Evolutionary conservation across 2,329 filamentous ascomycete species (phyloP).

Genomic region (Neonectria faginata): DNA sequence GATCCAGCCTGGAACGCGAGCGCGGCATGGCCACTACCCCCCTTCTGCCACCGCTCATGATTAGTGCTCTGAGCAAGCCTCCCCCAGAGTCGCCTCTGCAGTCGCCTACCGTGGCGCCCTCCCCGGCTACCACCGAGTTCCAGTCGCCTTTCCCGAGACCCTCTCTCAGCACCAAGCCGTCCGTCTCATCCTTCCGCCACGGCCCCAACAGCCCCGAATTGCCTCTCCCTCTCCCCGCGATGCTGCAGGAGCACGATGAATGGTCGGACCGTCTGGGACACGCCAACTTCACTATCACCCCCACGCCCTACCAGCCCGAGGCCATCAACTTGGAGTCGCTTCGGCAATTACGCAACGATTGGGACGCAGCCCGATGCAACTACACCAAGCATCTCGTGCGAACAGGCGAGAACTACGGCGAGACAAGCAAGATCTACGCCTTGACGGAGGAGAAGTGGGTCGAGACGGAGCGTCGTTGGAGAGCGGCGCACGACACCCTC

Average conservation of each 20-base stretch:
- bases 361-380: conserved; percentile 85
- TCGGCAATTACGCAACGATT: conserved; percentile 78
- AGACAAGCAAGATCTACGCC: conserved; percentile 88
- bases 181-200: conserved; percentile 78
- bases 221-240: conserved; percentile 69
- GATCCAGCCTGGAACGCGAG: conserved; percentile 67
- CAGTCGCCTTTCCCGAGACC: conserved; percentile 60
- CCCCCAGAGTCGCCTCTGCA: conserved; percentile 84
- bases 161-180: conserved; percentile 81
- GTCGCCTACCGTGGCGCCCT: conserved; percentile 79
- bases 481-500: conserved; percentile 74
- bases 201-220: conserved; percentile 70
- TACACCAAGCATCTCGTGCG: conserved; percentile 91
- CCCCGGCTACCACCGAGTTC: conserved; percentile 56
- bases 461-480: conserved; percentile 81
- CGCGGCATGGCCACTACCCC: conserved; percentile 80
- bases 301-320: conserved; percentile 81
- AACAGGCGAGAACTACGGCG: conserved; percentile 89
- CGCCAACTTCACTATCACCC: conserved; percentile 90
- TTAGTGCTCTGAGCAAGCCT: conserved; percentile 65
- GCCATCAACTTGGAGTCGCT: conserved; percentile 67
- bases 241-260: conserved; percentile 77
- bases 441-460: conserved; percentile 92
- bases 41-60: conserved; percentile 84
- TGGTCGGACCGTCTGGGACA: conserved; percentile 91